Evolutionary conservation across 31 red algal genomes (phyloP), one percentile per base, ranked within the genome.

Genomic region (Bonnemaisonia californica): DNA sequence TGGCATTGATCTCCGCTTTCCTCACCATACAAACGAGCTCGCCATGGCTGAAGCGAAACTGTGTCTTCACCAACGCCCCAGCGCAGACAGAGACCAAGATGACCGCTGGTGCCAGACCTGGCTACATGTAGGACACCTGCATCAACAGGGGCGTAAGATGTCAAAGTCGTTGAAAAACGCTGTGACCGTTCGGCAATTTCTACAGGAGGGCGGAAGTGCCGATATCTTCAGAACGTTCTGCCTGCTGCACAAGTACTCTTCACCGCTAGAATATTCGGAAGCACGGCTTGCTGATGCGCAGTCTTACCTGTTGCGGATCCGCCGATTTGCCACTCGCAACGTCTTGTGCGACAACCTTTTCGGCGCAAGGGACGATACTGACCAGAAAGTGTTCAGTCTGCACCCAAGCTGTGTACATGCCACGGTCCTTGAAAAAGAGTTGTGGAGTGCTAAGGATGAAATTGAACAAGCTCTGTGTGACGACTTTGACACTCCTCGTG

Each of bases 11-110:
- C 83, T 91, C 9, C 60, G 81, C n/a, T 93, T 93, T 83, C 89
- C 90, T 54, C 95, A 97, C 78, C 95, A 97, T 66, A 88, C 82
- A 55, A 97, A 97, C 69, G 95, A 97, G 59, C 66, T 95, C 67
- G 85, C 86, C 13, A 65, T 71, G 34, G 79, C 82, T 13, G 83
- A 91, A 71, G 81, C 81, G 3, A 57, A 48, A 36, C 55, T 85
- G 39, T 69, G 81, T 32, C 21, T 41, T 40, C 33, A 29, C 38
- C 41, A 72, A 70, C 68, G 85, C 76, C 34, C 75, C 33, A 27
- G 35, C 41, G 18, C 2, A 27, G 28, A 54, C 35, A 24, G 30
- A 9, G 45, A 13, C 22, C 19, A 23, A 5, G 18, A 39, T 24
- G 54, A 45, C 13, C 34, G 76, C 21, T 93, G 85, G 90, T 90